These are phyloP conservation scores for Tripidium arundinaceum DNA, from an alignment of 202 grass and related monocot species.

Conservation along the genomic window DNA sequence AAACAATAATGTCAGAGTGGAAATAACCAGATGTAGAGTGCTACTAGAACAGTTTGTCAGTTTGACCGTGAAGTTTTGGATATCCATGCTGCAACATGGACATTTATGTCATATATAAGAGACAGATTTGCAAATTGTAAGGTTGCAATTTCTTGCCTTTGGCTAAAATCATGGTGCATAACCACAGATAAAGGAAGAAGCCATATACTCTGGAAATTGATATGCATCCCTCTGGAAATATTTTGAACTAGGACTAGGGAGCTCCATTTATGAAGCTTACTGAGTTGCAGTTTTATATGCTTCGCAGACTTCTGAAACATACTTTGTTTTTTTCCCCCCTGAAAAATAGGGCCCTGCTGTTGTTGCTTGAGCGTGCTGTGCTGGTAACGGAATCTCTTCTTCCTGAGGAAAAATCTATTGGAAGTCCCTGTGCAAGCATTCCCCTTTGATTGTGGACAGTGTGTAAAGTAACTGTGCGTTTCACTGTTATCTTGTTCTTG, in stretches of 20 bases:
- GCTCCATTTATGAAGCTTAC: neutral
- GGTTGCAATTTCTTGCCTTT: neutral
- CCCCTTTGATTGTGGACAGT: constrained; percentile 7
- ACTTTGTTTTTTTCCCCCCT: neutral
- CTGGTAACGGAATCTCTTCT: constrained; percentile 33
- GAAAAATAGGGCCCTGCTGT: constrained; percentile 60
- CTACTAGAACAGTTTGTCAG: constrained; percentile 3
- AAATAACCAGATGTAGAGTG: neutral
- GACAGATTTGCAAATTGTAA: neutral
- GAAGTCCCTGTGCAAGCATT: constrained; percentile 14
- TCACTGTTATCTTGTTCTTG: constrained; percentile 7
- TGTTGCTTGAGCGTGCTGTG: constrained; percentile 52
- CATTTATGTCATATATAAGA: neutral
- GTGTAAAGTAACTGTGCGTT: constrained; percentile 34
- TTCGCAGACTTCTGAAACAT: neutral
- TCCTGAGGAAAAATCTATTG: constrained; percentile 21
- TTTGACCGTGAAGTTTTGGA: neutral
- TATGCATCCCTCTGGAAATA: neutral
- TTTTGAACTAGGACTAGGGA: neutral
- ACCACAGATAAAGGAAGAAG: neutral
- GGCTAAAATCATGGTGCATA: neutral
- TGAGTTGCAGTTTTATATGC: neutral
- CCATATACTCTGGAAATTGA: neutral
- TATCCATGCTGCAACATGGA: neutral
- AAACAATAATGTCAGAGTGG: neutral